A percentile compares a stretch with the other conserved stretches of the same genome.
Conservation (phyloP, 805 yeast species). For the Saturnispora serradocipensis region DNA sequence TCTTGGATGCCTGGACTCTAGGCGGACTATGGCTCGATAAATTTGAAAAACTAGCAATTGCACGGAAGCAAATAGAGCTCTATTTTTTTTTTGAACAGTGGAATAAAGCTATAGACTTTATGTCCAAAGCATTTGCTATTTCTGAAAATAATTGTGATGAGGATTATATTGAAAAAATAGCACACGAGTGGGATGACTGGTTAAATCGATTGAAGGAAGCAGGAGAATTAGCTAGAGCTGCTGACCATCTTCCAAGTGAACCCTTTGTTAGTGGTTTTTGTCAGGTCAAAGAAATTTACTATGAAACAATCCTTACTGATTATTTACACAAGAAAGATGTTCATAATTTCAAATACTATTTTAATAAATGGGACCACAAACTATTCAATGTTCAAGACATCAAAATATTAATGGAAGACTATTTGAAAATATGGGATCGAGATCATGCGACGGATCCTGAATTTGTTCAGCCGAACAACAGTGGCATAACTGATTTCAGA, state of each 20-base stretch:
- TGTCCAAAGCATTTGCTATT: constrained; percentile 29
- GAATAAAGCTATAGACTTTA: constrained; percentile 45
- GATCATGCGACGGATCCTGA: constrained; percentile 8
- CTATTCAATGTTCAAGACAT: constrained; percentile 41
- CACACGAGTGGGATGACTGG: constrained; percentile 59
- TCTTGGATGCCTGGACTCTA: constrained; percentile 69
- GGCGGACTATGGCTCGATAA: constrained; percentile 48
- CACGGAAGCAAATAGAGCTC: constrained; percentile 43
- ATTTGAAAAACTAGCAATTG: constrained; percentile 46
- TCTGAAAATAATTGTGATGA: constrained; percentile 17
- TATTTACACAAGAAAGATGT: constrained; percentile 33
- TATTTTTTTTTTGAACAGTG: constrained; percentile 40
- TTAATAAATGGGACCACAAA: constrained; percentile 49
- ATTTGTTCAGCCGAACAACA: background rate
- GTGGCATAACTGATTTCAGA: constrained; percentile 26
- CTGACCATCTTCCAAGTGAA: constrained; percentile 46
- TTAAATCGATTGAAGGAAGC: constrained; percentile 41
- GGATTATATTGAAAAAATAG: constrained; percentile 16
- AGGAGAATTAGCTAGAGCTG: constrained; percentile 37
- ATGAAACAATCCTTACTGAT: constrained; percentile 37
- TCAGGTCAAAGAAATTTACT: constrained; percentile 32
- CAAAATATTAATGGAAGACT: constrained; percentile 38
- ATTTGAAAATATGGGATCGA: constrained; percentile 27
- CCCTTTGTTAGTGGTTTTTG: constrained; percentile 8
- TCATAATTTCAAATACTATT: constrained; percentile 32